Conservation (phyloP, 2,329 filamentous ascomycete genomes). For the Magnaporthiopsis rhizophila region DNA sequence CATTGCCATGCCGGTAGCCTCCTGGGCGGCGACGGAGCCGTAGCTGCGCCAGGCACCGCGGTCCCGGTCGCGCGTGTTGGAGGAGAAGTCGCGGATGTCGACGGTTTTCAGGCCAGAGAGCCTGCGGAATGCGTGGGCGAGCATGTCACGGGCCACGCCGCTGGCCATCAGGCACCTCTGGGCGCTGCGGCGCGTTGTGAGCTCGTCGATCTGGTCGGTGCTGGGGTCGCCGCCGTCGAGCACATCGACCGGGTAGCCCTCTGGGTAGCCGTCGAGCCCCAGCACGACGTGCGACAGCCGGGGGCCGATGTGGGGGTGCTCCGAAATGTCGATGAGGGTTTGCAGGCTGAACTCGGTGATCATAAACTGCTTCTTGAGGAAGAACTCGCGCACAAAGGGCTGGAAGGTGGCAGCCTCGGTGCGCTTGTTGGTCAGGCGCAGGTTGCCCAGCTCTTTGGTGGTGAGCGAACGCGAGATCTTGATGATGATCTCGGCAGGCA, state of each 20-base stretch:
- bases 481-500: constrained; percentile 53
- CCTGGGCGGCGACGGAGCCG: constrained; percentile 32
- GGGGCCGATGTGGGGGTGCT: constrained; percentile 30
- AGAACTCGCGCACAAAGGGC: constrained; percentile 54
- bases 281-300: constrained; percentile 41
- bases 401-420: constrained; percentile 46
- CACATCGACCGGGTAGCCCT: neutral
- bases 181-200: constrained; percentile 8
- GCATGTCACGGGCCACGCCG: constrained; percentile 43
- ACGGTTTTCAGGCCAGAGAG: constrained; percentile 47
- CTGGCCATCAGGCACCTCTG: constrained; percentile 28
- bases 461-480: constrained; percentile 44
- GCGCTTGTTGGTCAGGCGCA: constrained; percentile 48
- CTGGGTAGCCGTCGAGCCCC: constrained; percentile 27
- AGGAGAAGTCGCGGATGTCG: constrained; percentile 52
- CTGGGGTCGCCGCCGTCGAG: too few relatives aligned
- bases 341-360: constrained; percentile 48
- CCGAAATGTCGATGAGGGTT: constrained; percentile 44
- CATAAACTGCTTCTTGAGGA: constrained; percentile 60
- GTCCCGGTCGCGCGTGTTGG: constrained; percentile 41
- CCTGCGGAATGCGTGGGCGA: constrained; percentile 46
- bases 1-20: constrained; percentile 24
- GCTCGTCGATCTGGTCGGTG: neutral
- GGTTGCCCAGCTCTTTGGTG: constrained; percentile 44
- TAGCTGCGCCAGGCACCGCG: constrained; percentile 44